Percentiles rank a stretch among this genome's conserved stretches.
phyloP scores from a whole-genome alignment of 805 yeast species.

The Nakazawaea anatomiae region DNA sequence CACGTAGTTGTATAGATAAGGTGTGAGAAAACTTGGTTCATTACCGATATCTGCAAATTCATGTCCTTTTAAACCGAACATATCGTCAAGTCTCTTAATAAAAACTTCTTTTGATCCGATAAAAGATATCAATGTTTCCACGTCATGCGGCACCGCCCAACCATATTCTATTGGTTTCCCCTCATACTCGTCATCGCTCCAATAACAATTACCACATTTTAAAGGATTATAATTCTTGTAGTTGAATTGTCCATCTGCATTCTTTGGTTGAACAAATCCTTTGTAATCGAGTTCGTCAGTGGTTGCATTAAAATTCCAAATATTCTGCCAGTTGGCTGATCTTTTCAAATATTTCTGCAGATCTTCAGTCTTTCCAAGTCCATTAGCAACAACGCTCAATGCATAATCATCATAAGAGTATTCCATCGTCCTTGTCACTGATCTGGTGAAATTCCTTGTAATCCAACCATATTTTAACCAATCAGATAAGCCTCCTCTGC shows the following conservation, averaged over 20 bases:
- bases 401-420: constrained; percentile 31
- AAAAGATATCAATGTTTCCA: constrained; percentile 20
- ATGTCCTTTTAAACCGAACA: constrained; percentile 25
- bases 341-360: constrained; percentile 24
- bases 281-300: constrained; percentile 16
- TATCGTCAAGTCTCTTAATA: constrained; percentile 26
- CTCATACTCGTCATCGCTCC: constrained; percentile 28
- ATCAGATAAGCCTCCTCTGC: constrained; percentile 30
- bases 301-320: constrained; percentile 27
- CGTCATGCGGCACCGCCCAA: constrained; percentile 30
- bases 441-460: constrained; percentile 25
- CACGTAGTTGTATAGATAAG: constrained; percentile 27
- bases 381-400: constrained; percentile 26
- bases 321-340: constrained; percentile 28
- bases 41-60: constrained; percentile 29
- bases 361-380: constrained; percentile 19
- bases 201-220: constrained; percentile 28
- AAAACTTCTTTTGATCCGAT: constrained; percentile 24
- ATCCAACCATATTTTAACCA: constrained; percentile 28
- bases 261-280: constrained; percentile 29
- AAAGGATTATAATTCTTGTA: constrained; percentile 22
- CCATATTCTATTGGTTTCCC: constrained; percentile 29
- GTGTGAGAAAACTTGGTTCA: constrained; percentile 31
- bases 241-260: constrained; percentile 24
- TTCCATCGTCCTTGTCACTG: constrained; percentile 30